Base-by-base conservation (phyloP, 2,329 filamentous ascomycete genomes). In the Emydomyces testavorans region DNA sequence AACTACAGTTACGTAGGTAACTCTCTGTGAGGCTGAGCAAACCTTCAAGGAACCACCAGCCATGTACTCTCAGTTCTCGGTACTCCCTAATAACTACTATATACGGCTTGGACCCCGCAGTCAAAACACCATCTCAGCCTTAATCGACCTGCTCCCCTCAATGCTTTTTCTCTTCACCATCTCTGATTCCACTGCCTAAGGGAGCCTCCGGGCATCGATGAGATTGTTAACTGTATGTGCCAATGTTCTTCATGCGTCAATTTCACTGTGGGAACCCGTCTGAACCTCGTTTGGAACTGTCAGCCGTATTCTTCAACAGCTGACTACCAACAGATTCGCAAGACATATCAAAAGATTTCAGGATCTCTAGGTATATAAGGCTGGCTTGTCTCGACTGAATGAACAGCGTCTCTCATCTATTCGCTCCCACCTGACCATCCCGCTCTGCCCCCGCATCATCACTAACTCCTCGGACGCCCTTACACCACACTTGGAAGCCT, bases 51-150 rank as follows among this genome's bases (percentile, higher is more conserved):
- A 16, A 21, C 10, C 42, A 20, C 6, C 36, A 26, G 42, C 37
- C 29, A 43, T n/a, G n/a, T n/a, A n/a, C n/a, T n/a, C n/a, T n/a
- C n/a, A n/a, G n/a, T n/a, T n/a, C n/a, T n/a, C n/a, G n/a, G n/a
- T n/a, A n/a, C n/a, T n/a, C n/a, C n/a, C n/a, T n/a, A n/a, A n/a
- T n/a, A n/a, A n/a, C n/a, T n/a, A n/a, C n/a, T n/a, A n/a, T n/a
- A n/a, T n/a, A n/a, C n/a, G n/a, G n/a, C n/a, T n/a, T n/a, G n/a
- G 24, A 35, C 40, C 40, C 40, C 40, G 28, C 40, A 34, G 29
- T 23, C 40, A 34, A 43, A 34, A 43, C 28, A 32, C 4, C 29
- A 8, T 24, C 15, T 32, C 40, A 43, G 40, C 40, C 40, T 43
- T 42, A 40, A 4, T 11, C 11, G 4, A 35, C 32, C 36, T 15